Evolutionary conservation across 2,329 filamentous ascomycete genomes (phyloP).

Genomic region (Rutstroemia sydowiana): DNA sequence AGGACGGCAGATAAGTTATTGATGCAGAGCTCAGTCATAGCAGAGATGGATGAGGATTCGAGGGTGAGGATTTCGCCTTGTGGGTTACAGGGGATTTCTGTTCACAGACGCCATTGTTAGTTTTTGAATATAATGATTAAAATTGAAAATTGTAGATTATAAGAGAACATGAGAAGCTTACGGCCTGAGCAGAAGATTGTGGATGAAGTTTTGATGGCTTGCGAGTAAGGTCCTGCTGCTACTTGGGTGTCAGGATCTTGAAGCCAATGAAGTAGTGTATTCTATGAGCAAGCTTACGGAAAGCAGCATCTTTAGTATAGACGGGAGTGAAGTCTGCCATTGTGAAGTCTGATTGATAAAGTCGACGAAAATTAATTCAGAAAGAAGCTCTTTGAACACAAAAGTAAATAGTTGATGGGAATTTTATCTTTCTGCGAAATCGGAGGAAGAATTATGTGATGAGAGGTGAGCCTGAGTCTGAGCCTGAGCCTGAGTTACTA

Average conservation of each 20-base stretch:
- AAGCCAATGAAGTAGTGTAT: neutral
- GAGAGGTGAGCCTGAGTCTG: neutral
- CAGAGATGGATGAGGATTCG: constrained; percentile 52
- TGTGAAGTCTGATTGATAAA: constrained; percentile 8
- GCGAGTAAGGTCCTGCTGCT: constrained; percentile 10
- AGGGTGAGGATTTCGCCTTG: constrained; percentile 28
- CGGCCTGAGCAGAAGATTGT: constrained; percentile 60
- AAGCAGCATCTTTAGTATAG: constrained; percentile 30
- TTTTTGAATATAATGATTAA: constrained; percentile 36
- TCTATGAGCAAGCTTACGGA: constrained; percentile 21
- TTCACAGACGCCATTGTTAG: constrained; percentile 58
- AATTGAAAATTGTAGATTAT: neutral
- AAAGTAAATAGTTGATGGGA: neutral
- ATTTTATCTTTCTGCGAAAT: constrained; percentile 5
- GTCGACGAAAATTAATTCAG: neutral
- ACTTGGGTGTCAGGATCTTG: constrained; percentile 1
- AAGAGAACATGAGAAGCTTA: neutral
- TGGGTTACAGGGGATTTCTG: constrained; percentile 34
- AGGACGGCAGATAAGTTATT: constrained; percentile 83
- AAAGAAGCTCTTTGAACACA: neutral
- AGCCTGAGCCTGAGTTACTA: neutral
- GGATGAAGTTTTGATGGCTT: constrained; percentile 50
- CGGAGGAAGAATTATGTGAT: constrained; percentile 2
- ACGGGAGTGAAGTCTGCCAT: constrained; percentile 30
- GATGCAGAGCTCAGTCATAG: constrained; percentile 61